phyloP scores from a whole-genome alignment of 2,329 filamentous ascomycete genomes.

The Alternaria ventricosa region DNA sequence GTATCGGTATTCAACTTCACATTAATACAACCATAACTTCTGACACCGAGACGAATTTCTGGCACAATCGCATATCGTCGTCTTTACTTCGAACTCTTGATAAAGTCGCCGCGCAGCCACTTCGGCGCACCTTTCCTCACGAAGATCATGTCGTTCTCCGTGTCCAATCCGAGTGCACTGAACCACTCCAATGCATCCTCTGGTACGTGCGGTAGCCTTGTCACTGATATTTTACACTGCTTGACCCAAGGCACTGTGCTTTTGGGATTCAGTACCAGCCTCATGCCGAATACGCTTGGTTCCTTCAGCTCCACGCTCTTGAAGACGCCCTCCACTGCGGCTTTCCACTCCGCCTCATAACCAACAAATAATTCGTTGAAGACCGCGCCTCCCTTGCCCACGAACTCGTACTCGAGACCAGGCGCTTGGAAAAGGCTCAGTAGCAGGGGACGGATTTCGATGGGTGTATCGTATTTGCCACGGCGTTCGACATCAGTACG shows the following conservation, averaged over 20 bases:
- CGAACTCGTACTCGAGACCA: constrained; percentile 14
- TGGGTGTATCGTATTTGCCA: constrained; percentile 14
- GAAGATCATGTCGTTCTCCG: constrained; percentile 19
- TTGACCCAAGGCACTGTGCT: constrained; percentile 10
- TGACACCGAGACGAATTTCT: neutral
- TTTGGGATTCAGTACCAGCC: constrained; percentile 10
- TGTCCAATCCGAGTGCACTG: constrained; percentile 9
- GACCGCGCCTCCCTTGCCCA: constrained; percentile 7
- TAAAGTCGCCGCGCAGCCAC: constrained; percentile 14
- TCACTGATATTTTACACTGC: constrained; percentile 11
- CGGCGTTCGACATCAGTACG: constrained; percentile 15
- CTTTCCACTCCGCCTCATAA: constrained; percentile 9
- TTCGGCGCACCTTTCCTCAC: constrained; percentile 12
- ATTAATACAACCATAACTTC: neutral
- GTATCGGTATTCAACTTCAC: neutral
- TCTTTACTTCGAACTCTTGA: constrained; percentile 5
- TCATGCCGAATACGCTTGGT: constrained; percentile 10
- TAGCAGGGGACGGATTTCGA: constrained; percentile 13
- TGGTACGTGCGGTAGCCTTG: constrained; percentile 13
- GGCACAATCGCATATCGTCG: neutral
- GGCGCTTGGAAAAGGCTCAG: constrained; percentile 6
- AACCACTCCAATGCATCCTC: constrained; percentile 13
- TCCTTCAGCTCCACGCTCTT: constrained; percentile 18
- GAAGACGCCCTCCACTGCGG: constrained; percentile 7
- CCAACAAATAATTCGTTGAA: constrained; percentile 17